Conservation (phyloP, 106 monocot species). For the Dendrobium huoshanense region DNA sequence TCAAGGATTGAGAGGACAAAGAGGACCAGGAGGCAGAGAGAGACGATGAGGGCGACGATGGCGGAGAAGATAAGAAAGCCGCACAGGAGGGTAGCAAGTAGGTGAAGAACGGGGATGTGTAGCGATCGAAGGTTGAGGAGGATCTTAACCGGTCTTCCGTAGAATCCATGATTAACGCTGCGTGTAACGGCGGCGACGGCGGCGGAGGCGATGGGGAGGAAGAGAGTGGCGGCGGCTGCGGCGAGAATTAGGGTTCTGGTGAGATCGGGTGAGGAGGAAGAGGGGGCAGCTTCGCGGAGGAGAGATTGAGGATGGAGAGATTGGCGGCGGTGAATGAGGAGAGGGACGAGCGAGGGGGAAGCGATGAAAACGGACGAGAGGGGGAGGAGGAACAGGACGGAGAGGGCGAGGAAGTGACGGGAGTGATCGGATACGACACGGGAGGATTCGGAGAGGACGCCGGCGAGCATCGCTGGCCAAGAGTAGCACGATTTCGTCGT, state of each 20-base stretch:
- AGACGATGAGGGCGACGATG: neutral
- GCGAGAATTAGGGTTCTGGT: neutral
- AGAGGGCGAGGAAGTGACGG: constrained; percentile 16
- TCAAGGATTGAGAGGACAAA: constrained; percentile 4
- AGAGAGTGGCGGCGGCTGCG: constrained; percentile 5
- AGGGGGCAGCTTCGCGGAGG: neutral
- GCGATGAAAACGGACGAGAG: constrained; percentile 11
- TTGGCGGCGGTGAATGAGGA: neutral
- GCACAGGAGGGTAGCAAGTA: constrained; percentile 7
- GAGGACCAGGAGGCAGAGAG: constrained; percentile 11
- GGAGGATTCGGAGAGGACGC: constrained; percentile 4
- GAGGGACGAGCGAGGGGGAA: constrained; percentile 8
- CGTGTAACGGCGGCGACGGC: neutral
- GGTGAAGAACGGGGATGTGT: constrained; percentile 7
- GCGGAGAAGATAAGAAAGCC: constrained; percentile 8
- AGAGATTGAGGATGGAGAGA: neutral
- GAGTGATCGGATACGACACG: constrained; percentile 14
- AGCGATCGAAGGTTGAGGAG: constrained; percentile 3
- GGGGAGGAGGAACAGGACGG: constrained; percentile 7
- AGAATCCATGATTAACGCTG: constrained; percentile 13
- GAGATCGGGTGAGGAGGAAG: neutral
- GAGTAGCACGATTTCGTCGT: constrained; percentile 4
- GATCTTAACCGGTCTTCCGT: constrained; percentile 11
- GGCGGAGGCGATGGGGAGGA: neutral
- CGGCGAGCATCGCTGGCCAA: constrained; percentile 13